Evolutionary conservation across 2,329 filamentous ascomycete species (phyloP), one percentile per base, ranked within the genome.

Genomic region (Blastomyces parvus): DNA sequence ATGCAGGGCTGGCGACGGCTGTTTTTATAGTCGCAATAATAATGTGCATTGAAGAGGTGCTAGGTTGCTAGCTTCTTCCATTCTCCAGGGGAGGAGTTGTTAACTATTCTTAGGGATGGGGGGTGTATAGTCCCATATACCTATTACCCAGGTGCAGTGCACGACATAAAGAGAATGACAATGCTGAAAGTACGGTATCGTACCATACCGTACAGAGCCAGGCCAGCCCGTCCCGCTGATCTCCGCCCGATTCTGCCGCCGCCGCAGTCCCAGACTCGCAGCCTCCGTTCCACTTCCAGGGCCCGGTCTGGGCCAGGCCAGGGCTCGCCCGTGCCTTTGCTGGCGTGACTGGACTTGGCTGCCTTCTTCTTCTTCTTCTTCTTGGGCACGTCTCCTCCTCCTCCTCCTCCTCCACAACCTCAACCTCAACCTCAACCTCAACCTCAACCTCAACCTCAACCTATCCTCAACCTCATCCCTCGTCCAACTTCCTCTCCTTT

Each of bases 371-470:
- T 61, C 60, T 50, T 61, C 60, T 66, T 64, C 11, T 42, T 42
- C 38, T 42, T 42, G n/a, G 53, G 36, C 13, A 64, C 65, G 64
- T 62, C 40, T 44, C 67, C 64, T 67, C 60, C 60, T 60, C 66
- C 8, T 11, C 13, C 7, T 55, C 5, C 14, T 55, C 13, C 30
- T 30, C 30, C 3, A 30, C 30, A 30, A 55, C 64, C 64, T 38
- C 59, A 52, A 48, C 56, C 50, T 66, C 62, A 48, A 42, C 59
- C 62, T 63, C 59, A 46, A 52, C 62, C 17, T 61, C 30, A 58
- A 56, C 56, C 59, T 64, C 27, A 66, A 61, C 57, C 62, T 53
- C 60, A 60, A 65, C 63, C 63, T 33, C 50, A 53, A 30, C 14
- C 50, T 30, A 13, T 4, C 56, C 33, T 59, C 33, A 14, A 56